Percentiles rank a stretch among this genome's conserved stretches.
phyloP scores from a whole-genome alignment of 306 rosid genomes.

The Rosa lucieae region DNA sequence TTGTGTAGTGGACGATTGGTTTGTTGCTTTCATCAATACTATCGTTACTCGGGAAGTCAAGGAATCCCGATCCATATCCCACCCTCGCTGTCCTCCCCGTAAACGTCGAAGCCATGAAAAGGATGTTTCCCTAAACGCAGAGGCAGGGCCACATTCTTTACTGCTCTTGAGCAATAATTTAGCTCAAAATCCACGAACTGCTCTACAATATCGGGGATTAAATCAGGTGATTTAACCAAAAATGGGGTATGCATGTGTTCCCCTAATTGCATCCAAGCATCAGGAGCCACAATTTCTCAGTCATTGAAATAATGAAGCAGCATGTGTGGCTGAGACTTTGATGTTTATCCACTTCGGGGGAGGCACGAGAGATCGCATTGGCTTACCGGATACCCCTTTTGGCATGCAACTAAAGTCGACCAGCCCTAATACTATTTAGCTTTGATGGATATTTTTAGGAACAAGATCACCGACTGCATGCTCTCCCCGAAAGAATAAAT shows the following conservation, averaged over 20 bases:
- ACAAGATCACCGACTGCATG: neutral
- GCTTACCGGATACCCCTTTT: neutral
- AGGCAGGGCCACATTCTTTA: neutral
- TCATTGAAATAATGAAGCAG: neutral
- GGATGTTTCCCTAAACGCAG: neutral
- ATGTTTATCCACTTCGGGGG: neutral
- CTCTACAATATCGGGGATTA: neutral
- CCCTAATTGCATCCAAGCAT: neutral
- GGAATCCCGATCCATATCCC: neutral
- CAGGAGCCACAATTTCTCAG: neutral
- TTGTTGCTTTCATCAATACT: neutral
- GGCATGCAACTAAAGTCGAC: neutral
- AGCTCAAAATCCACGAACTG: neutral
- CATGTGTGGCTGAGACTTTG: neutral
- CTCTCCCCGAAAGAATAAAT: too few species aligned
- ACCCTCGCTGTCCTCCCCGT: neutral
- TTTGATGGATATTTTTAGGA: neutral
- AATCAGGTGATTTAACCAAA: neutral
- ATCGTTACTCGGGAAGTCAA: neutral
- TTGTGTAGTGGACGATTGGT: neutral
- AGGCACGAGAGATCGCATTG: neutral
- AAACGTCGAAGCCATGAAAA: slow-evolving; percentile 14
- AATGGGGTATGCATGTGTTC: neutral
- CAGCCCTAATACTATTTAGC: neutral
- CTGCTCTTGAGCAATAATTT: neutral